Evolutionary conservation across 345 rosid genomes (phyloP), one percentile per base, ranked within the genome.

Genomic region (Salix brachista): DNA sequence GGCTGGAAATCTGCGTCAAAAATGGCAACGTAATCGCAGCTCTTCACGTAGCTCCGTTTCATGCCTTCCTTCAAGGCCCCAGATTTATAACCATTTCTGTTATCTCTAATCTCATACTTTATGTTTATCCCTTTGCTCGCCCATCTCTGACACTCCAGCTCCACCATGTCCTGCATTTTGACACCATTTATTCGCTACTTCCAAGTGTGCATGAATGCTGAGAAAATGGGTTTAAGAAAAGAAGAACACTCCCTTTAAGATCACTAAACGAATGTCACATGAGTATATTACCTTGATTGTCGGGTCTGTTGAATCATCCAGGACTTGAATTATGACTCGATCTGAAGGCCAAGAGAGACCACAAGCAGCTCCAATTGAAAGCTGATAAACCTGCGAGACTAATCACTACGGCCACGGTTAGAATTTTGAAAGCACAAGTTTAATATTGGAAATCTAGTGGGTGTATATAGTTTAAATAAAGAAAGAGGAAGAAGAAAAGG

Each of bases 1-100:
- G 99, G 99, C 73, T 96, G 99, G 76, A 96, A 96, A 88, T 96
- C 99, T 3, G 99, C 99, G 71, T 96, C 99, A 74, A 96, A 90
- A 67, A 96, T 96, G 68, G 91, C 97, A 0, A 96, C 99, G 67
- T 81, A 90, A 75, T 96, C 99, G 61, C 98, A 96, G 36, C 80
- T 78, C 61, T 91, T 93, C 18, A 89, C 97, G 82, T 96, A 96
- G 79, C 92, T 87, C 44, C 75, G 84, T 78, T 93, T 96, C 99
- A 96, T 91, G 11, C 99, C 99, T 85, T 93, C 98, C 79, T 92
- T 91, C 2, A 96, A 76, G 28, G 99, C 98, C 39, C 99, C 98
- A 3, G 99, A 96, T 79, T 91, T 96, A 86, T 96, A 93, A 0
- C 98, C 99, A 28, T 85, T 96, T 62, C 98, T 85, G 78, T 90